Evolutionary conservation across 495 filamentous ascomycete species (phyloP).

Genomic region (Neurospora sp.): DNA sequence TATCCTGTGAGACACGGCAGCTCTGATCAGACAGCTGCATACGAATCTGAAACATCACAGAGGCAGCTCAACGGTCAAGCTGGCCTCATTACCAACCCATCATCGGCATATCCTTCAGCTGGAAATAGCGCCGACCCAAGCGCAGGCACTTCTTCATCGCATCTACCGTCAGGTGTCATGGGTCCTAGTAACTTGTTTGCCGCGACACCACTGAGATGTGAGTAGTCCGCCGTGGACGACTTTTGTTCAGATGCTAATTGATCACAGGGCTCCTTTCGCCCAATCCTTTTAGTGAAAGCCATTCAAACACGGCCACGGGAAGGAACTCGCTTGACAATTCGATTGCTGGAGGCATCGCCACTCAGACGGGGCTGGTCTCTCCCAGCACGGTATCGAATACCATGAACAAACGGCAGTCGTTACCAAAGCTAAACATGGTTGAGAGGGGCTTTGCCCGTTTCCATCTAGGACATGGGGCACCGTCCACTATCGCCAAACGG

Average conservation of each 20-base stretch:
- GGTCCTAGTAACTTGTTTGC: not conserved
- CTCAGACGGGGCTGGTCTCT: not conserved
- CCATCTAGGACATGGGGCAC: slow-evolving; percentile 18
- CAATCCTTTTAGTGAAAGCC: not conserved
- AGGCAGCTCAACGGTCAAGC: not conserved
- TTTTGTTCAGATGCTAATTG: not conserved
- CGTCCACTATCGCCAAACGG: slow-evolving; percentile 17
- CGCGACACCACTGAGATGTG: not conserved
- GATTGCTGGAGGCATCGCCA: not conserved
- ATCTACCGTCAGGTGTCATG: slow-evolving; percentile 1
- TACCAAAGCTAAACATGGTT: slow-evolving; percentile 16
- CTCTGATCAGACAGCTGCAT: not conserved
- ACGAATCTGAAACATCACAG: not conserved
- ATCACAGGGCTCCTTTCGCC: not conserved
- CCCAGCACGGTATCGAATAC: slow-evolving; percentile 8
- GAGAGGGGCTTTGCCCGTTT: slow-evolving; percentile 24
- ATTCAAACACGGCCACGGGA: slow-evolving; percentile 4
- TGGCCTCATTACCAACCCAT: slow-evolving; percentile 6
- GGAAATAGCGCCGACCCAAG: slow-evolving; percentile 7
- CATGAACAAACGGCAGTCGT: slow-evolving; percentile 13
- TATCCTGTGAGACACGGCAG: not conserved
- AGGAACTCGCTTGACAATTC: not conserved
- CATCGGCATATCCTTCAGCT: slow-evolving; percentile 17
- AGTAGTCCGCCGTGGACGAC: not conserved
- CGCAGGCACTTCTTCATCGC: slow-evolving; percentile 2